A percentile compares a stretch with the other conserved stretches of the same genome.
Evolutionary conservation across 139 green algal species (phyloP).

Genomic region (Chlorella sp.): DNA sequence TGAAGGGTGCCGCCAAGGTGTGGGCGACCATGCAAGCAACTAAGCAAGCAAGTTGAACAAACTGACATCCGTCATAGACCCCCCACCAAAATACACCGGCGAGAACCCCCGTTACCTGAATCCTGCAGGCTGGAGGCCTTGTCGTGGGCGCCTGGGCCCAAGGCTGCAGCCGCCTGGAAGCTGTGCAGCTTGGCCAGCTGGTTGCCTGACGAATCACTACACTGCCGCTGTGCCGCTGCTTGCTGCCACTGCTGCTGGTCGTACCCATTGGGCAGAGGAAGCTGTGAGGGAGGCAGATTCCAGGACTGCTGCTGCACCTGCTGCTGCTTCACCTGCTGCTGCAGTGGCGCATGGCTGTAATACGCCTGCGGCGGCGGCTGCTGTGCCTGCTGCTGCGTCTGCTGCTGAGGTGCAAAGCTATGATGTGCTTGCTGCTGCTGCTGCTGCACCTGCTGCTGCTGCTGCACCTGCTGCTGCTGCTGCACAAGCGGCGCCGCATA

Average conservation of each 20-base stretch:
- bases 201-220: neutral
- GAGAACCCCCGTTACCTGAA: neutral
- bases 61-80: no score
- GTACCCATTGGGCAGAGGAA: no score
- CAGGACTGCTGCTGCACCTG: no score
- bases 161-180: neutral
- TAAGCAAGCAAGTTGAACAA: no score
- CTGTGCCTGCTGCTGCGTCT: neutral
- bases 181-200: slow-evolving; percentile 5
- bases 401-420: neutral
- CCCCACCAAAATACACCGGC: neutral
- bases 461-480: neutral
- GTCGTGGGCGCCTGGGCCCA: neutral
- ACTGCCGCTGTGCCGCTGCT: neutral
- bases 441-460: neutral
- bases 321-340: neutral
- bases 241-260: no score
- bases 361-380: neutral
- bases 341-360: neutral
- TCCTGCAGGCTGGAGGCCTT: neutral
- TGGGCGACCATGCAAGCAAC: no score
- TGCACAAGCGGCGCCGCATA: neutral
- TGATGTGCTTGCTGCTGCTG: neutral
- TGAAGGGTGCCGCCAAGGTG: no score
- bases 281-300: no score